Evolutionary conservation across 495 filamentous ascomycete species (phyloP).

Genomic region (Xylaria scruposa): DNA sequence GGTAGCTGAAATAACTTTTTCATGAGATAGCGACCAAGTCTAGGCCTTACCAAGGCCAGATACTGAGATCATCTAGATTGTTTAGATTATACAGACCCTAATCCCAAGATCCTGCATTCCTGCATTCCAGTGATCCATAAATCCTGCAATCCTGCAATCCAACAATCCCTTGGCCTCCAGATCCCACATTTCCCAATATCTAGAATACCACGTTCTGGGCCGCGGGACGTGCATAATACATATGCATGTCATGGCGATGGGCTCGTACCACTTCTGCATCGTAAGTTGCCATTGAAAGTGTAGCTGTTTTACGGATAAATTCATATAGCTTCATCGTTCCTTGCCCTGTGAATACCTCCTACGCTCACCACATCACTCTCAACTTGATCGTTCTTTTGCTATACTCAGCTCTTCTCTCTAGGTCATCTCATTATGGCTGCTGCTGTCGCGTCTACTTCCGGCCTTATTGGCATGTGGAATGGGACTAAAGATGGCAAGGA

Average conservation of each 20-base stretch:
- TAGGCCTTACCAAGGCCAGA: constrained; percentile 15
- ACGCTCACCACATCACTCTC: constrained; percentile 19
- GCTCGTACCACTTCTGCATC: background rate
- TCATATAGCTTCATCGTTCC: constrained; percentile 35
- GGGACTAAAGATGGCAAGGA: constrained; percentile 36
- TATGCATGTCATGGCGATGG: background rate
- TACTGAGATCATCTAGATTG: constrained; percentile 4
- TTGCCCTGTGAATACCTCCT: constrained; percentile 8
- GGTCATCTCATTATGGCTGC: constrained; percentile 33
- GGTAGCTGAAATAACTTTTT: background rate
- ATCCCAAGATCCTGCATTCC: constrained; percentile 40
- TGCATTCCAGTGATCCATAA: constrained; percentile 31
- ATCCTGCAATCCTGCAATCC: constrained; percentile 31
- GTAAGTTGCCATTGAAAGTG: background rate
- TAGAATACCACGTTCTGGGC: background rate
- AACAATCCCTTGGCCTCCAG: constrained; percentile 29
- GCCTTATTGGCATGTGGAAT: constrained; percentile 43
- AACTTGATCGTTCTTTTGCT: constrained; percentile 12
- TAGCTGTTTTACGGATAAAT: constrained; percentile 12
- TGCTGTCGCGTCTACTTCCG: constrained; percentile 37
- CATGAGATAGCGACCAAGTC: background rate
- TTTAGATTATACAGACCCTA: constrained; percentile 15
- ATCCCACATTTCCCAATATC: constrained; percentile 20
- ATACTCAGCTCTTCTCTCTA: constrained; percentile 1
- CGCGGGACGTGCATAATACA: background rate